These are phyloP conservation scores for Xylariaceae sp. DNA, from an alignment of 2,329 filamentous ascomycete genomes.

Conservation along the genomic window DNA sequence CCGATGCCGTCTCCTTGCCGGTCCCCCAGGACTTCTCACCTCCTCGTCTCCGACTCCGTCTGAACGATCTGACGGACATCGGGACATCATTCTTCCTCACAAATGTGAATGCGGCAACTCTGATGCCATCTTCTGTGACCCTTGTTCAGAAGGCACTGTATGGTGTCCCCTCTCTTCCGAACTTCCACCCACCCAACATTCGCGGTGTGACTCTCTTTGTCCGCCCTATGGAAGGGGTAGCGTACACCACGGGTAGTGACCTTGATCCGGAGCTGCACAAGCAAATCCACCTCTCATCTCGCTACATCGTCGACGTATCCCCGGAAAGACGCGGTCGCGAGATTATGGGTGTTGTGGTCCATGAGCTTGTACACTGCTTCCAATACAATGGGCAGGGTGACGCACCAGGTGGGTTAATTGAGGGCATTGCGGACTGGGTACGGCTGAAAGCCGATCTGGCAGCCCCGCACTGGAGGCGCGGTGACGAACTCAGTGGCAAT, in stretches of 20 bases:
- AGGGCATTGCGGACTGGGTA: constrained; percentile 93
- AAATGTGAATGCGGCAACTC: constrained; percentile 55
- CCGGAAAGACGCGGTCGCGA: constrained; percentile 49
- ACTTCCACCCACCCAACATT: constrained; percentile 50
- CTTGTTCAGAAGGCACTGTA: constrained; percentile 73
- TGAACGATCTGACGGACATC: constrained; percentile 53
- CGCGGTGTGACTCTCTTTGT: constrained; percentile 82
- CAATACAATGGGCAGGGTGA: constrained; percentile 65
- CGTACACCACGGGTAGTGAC: constrained; percentile 77
- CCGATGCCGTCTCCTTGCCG: neutral
- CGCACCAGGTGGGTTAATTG: constrained; percentile 72
- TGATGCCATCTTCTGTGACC: constrained; percentile 58
- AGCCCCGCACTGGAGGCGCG: constrained; percentile 76
- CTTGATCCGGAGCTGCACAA: constrained; percentile 76
- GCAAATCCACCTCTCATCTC: constrained; percentile 81
- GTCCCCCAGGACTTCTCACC: constrained; percentile 34
- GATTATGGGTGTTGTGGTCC: constrained; percentile 76
- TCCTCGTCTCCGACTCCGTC: constrained; percentile 55
- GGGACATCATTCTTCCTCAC: constrained; percentile 64
- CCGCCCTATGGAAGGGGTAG: constrained; percentile 74
- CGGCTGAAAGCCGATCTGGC: constrained; percentile 65
- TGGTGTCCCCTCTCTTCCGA: constrained; percentile 33
- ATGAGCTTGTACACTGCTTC: constrained; percentile 94
- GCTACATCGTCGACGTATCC: constrained; percentile 57
- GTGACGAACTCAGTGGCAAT: constrained; percentile 36